Conservation (phyloP, 2,329 filamentous ascomycete genomes). For the Aureobasidium sp. region DNA sequence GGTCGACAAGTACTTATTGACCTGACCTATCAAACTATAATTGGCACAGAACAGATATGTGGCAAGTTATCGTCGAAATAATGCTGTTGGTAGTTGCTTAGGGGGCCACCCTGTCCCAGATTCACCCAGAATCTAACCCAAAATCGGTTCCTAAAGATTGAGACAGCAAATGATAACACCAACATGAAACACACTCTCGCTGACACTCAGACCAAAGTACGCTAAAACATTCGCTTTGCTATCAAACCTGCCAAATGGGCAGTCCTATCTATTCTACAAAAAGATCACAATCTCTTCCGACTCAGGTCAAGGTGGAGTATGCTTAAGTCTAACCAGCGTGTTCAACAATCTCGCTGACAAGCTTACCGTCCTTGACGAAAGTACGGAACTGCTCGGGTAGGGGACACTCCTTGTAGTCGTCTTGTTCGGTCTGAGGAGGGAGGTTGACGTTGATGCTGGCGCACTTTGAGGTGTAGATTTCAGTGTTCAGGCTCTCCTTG, state of each 20-base stretch:
- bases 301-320: not conserved
- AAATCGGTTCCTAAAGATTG: not conserved
- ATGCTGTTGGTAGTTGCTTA: not conserved
- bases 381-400: slow-evolving; percentile 85
- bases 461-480: slow-evolving; percentile 85
- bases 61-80: not conserved
- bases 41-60: not conserved
- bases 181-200: too few species aligned
- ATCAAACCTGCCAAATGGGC: not conserved
- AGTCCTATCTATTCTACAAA: slow-evolving; percentile 11
- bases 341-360: slow-evolving; percentile 91
- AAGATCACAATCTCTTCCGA: not conserved
- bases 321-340: slow-evolving; percentile 62
- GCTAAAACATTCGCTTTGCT: not conserved
- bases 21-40: not conserved
- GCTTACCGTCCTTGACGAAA: slow-evolving; percentile 65
- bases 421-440: slow-evolving; percentile 57
- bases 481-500: slow-evolving; percentile 66
- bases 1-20: not conserved
- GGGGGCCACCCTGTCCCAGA: not conserved
- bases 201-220: not conserved
- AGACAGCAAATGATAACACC: not conserved
- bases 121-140: not conserved
- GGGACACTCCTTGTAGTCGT: slow-evolving; percentile 79
- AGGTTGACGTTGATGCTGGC: slow-evolving; percentile 81